Percentiles rank a stretch among this genome's conserved stretches.
phyloP scores from a whole-genome alignment of 176 grass and related monocot genomes.

The Carex cristatella region DNA sequence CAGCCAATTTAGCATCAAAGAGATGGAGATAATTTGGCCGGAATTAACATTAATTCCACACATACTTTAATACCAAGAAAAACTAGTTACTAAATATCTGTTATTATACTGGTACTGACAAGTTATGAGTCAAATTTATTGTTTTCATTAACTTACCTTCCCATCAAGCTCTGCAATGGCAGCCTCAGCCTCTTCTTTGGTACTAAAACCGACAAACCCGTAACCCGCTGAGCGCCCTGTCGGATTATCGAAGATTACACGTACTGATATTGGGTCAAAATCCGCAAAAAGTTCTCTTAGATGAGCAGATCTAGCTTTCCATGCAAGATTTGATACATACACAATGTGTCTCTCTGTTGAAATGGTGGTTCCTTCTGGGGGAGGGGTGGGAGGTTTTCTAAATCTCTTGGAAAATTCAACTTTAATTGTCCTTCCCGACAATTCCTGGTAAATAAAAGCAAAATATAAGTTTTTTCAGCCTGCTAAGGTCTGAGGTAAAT shows the following conservation, averaged over 20 bases:
- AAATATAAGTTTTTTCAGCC: conserved; percentile 1
- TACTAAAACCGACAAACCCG: conserved; percentile 79
- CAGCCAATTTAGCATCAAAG: not conserved
- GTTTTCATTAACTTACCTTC: conserved; percentile 47
- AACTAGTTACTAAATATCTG: not conserved
- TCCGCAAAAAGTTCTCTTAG: conserved; percentile 64
- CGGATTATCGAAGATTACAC: conserved; percentile 52
- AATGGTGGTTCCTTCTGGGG: conserved; percentile 32
- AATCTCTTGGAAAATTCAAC: conserved; percentile 82
- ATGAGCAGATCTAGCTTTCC: conserved; percentile 66
- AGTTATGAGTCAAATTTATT: not conserved
- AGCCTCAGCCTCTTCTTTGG: conserved; percentile 59
- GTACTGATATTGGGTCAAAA: conserved; percentile 54
- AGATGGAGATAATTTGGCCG: not conserved
- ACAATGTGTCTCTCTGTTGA: conserved; percentile 39
- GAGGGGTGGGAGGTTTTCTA: conserved; percentile 51
- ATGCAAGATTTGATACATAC: conserved; percentile 92
- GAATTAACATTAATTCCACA: not conserved
- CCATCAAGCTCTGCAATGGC: conserved; percentile 78
- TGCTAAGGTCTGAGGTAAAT: not conserved
- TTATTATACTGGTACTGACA: not conserved
- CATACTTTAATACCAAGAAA: not conserved
- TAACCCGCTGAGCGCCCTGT: conserved; percentile 65
- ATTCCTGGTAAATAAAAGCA: conserved; percentile 39
- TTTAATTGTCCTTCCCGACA: conserved; percentile 60